phyloP scores from a whole-genome alignment of 805 yeast genomes.

The Zygotorulaspora chibaensis region DNA sequence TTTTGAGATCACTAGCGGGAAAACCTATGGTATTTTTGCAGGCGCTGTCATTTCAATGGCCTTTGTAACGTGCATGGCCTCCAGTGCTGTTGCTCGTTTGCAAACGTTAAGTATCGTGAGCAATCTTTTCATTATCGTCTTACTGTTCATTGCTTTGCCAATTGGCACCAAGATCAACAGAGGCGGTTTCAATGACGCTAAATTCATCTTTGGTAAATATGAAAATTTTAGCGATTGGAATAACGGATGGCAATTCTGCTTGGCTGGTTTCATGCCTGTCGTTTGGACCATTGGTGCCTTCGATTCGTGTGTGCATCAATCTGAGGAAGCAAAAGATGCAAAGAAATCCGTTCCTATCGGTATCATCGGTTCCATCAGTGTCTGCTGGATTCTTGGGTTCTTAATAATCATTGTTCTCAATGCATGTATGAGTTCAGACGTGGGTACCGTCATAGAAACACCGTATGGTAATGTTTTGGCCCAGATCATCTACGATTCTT shows the following conservation, averaged over 20 bases:
- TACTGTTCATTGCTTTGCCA: slow-evolving; percentile 62
- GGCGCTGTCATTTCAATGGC: slow-evolving; percentile 55
- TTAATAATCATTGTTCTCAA: slow-evolving; percentile 48
- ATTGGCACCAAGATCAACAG: slow-evolving; percentile 45
- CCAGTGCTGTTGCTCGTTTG: slow-evolving; percentile 51
- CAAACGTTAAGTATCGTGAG: slow-evolving; percentile 56
- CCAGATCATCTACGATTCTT: slow-evolving; percentile 55
- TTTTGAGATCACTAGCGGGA: slow-evolving; percentile 50
- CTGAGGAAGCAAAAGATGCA: slow-evolving; percentile 66
- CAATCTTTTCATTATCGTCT: slow-evolving; percentile 48
- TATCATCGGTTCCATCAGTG: slow-evolving; percentile 51
- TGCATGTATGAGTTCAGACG: slow-evolving; percentile 49
- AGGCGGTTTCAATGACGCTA: slow-evolving; percentile 44
- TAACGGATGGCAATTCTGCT: slow-evolving; percentile 51
- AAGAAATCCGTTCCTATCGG: slow-evolving; percentile 58
- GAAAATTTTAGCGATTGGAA: slow-evolving; percentile 54
- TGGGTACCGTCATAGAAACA: slow-evolving; percentile 39
- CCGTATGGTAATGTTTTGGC: slow-evolving; percentile 59
- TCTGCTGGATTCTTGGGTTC: slow-evolving; percentile 58
- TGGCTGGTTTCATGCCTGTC: slow-evolving; percentile 57
- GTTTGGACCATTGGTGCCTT: slow-evolving; percentile 75
- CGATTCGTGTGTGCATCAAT: slow-evolving; percentile 68
- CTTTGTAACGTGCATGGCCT: slow-evolving; percentile 50
- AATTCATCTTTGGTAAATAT: slow-evolving; percentile 51
- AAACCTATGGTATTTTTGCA: slow-evolving; percentile 60